These are phyloP conservation scores for Globisporangium takayamanum DNA, from an alignment of 352 stramenopile species.

Conservation along the genomic window DNA sequence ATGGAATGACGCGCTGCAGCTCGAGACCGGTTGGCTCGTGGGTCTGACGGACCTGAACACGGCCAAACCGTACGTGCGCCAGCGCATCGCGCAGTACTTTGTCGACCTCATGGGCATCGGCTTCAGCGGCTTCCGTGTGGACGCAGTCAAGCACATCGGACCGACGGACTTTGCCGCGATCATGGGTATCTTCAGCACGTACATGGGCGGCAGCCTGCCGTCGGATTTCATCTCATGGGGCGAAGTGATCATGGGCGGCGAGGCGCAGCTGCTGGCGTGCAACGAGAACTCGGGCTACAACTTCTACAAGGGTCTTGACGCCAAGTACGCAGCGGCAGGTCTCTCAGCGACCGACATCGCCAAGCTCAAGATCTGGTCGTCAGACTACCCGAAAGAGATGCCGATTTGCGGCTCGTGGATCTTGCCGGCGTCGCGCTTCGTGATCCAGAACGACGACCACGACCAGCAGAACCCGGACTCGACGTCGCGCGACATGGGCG, in stretches of 20 bases:
- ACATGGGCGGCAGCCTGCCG: constrained; percentile 55
- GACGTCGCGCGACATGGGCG: constrained; percentile 45
- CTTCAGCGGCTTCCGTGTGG: constrained; percentile 60
- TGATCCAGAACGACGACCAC: constrained; percentile 73
- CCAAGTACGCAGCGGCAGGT: constrained; percentile 30
- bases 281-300: constrained; percentile 51
- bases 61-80: constrained; percentile 42
- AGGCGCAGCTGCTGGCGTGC: constrained; percentile 39
- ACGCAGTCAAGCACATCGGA: constrained; percentile 61
- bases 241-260: constrained; percentile 33
- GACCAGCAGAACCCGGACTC: constrained; percentile 58
- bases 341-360: constrained; percentile 42
- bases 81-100: constrained; percentile 69
- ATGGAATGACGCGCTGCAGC: constrained; percentile 31
- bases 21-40: constrained; percentile 39
- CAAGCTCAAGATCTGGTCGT: constrained; percentile 79
- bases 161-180: constrained; percentile 47
- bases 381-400: constrained; percentile 52
- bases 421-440: constrained; percentile 49
- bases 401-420: constrained; percentile 61
- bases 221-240: constrained; percentile 60
- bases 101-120: constrained; percentile 61
- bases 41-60: constrained; percentile 53
- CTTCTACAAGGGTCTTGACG: constrained; percentile 51
- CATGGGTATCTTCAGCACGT: constrained; percentile 37